Base-by-base conservation (phyloP, 73 alveolate genomes). In the Blepharisma stoltei region DNA sequence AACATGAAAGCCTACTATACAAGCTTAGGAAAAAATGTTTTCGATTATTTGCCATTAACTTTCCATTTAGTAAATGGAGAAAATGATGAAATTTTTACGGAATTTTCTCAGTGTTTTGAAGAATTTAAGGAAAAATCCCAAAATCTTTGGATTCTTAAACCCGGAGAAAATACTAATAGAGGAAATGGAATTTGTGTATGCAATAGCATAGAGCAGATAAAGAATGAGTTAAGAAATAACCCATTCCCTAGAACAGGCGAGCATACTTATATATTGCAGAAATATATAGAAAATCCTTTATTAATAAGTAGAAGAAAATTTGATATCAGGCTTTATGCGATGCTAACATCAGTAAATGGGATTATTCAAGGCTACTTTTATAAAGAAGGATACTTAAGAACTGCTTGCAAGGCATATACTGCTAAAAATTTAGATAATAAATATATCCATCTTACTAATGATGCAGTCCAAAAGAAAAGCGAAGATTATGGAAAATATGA, bases 131-230 rank as follows among this genome's bases (percentile, higher is more conserved):
- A 84, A 18, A 71, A 67, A 23, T 67, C 80, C 1, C 67, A 73
- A 25, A 84, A 84, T 78, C 55, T 92, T 21, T 92, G 98, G 97
- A 92, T 92, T 21, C 91, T 92, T 8, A 92, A 92, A 70, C 98
- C 98, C 1, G 98, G 98, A 6, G 98, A 92, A 76, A 81, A 87
- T 76, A 92, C 98, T 25, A 92, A 92, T 78, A 79, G 98, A 84
- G 98, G 98, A 9, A 71, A 54, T 78, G 95, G 95, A 6, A 83
- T 88, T 45, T 32, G 54, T 18, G 88, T 88, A 25, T 76, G 93
- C 49, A 86, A 54, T 45, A 86, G 80, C 60, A 54, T 82, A n/a
- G 37, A 78, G 43, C 75, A 68, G 6, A 76, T 79, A 20, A 70
- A 69, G 60, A 43, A 43, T 69, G 80, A 78, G 7, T 38, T 83